Percentiles rank a stretch among this genome's conserved stretches.
Evolutionary conservation across 148 eudicot genomes (phyloP).

Genomic region (Cornus florida): DNA sequence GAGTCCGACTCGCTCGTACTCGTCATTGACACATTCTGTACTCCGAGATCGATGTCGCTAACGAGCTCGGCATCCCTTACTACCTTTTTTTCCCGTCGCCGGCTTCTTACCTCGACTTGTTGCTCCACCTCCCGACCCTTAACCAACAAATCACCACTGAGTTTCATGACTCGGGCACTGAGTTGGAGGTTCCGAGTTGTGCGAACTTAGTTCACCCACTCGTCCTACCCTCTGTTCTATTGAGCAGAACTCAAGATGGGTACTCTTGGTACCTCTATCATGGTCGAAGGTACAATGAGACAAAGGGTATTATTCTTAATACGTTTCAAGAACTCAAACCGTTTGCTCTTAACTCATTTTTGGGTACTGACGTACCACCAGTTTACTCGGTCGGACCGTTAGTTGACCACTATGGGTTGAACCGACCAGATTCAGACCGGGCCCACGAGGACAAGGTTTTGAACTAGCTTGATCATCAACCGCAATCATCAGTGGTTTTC

Average conservation of each 20-base stretch:
- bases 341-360: constrained; percentile 8
- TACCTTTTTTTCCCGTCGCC: constrained; percentile 25
- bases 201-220: constrained; percentile 17
- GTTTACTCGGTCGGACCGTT: constrained; percentile 55
- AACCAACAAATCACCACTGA: background rate
- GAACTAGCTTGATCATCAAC: constrained; percentile 51
- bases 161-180: constrained; percentile 4
- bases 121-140: constrained; percentile 16
- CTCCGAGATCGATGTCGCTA: constrained; percentile 23
- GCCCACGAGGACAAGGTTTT: constrained; percentile 7
- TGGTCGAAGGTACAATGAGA: constrained; percentile 18
- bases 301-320: constrained; percentile 48
- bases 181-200: constrained; percentile 20
- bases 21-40: constrained; percentile 30
- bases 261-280: background rate
- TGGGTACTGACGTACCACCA: constrained; percentile 12
- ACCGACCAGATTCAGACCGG: background rate
- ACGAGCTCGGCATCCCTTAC: constrained; percentile 3
- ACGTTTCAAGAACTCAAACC: constrained; percentile 43
- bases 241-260: constrained; percentile 18
- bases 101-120: constrained; percentile 24
- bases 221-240: background rate
- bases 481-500: constrained; percentile 45
- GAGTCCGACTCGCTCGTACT: constrained; percentile 5
- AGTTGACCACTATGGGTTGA: constrained; percentile 14